Base-by-base conservation (phyloP, 2,329 filamentous ascomycete genomes). In the Monilinia laxa region DNA sequence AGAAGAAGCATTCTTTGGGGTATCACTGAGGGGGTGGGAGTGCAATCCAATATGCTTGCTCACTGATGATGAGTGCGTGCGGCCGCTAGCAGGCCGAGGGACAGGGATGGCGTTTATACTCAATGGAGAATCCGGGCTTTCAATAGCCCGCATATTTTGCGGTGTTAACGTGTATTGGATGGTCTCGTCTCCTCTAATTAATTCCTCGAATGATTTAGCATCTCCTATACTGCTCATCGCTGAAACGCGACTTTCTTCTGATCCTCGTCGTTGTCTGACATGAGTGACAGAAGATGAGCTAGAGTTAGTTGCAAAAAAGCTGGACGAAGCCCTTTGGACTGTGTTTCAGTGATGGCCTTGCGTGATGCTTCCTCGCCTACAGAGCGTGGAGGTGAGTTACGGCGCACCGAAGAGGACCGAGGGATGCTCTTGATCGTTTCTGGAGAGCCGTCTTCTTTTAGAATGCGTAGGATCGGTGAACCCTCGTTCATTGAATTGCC, bases 81-180 rank as follows among this genome's bases (percentile, higher is more conserved):
- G 70, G 20, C 66, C 63, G 5, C 71, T 72, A 40, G 58, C 14
- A 62, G 73, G 71, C 66, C 73, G 57, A 25, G 66, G 70, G 38
- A 49, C 47, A 56, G 55, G 55, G 59, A 68, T 62, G 20, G 69
- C 69, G 12, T 70, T 70, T 45, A 71, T 72, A 42, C 72, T 72
- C 35, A 71, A 69, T 68, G 40, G 42, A 52, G 63, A 66, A 59
- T 47, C 56, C 81, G 85, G 79, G 80, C 91, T 89, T 77, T 91
- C 87, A 72, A 91, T 87, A 70, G 91, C 85, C 68, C 90, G 88
- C 85, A 94, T 91, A 71, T 84, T 91, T 74, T 90, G 87, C 0
- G 91, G 91, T 0, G 91, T 95, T 38, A 94, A 81, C 1, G 91
- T 94, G 76, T 90, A 94, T 72, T 91, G 91, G 54, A 94, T 88